Percentiles rank a stretch among this genome's conserved stretches.
These are phyloP conservation scores for Alternaria sp. DNA, from an alignment of 2,329 filamentous ascomycete genomes.

Conservation along the genomic window DNA sequence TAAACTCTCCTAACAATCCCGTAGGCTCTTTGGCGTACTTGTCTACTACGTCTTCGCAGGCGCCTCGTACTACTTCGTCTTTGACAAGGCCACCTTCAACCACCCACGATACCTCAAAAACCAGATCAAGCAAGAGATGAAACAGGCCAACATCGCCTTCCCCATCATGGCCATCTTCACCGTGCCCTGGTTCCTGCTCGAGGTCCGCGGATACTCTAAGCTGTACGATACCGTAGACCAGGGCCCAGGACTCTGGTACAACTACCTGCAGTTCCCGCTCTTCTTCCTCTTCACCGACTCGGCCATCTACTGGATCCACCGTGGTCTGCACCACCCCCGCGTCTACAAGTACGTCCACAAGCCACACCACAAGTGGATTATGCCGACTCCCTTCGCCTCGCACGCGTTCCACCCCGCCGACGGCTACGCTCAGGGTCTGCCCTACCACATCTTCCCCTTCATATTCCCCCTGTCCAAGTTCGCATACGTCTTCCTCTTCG, in stretches of 20 bases:
- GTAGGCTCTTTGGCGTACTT: constrained; percentile 84
- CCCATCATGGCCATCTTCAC: constrained; percentile 86
- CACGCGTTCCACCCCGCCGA: constrained; percentile 96
- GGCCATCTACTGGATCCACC: constrained; percentile 91
- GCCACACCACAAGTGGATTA: constrained; percentile 99
- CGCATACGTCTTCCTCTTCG: constrained; percentile 84
- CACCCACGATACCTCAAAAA: constrained; percentile 97
- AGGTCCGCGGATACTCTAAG: constrained; percentile 84
- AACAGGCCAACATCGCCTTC: constrained; percentile 77
- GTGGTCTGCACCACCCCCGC: constrained; percentile 78
- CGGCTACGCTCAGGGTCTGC: constrained; percentile 85
- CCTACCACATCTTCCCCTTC: constrained; percentile 94
- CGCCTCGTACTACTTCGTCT: constrained; percentile 86
- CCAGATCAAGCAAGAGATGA: constrained; percentile 86
- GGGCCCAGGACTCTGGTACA: constrained; percentile 80
- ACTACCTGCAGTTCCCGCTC: constrained; percentile 82
- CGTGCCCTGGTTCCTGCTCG: constrained; percentile 79
- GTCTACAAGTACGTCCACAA: constrained; percentile 93
- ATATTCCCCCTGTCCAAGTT: constrained; percentile 92
- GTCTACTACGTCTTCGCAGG: constrained; percentile 86
- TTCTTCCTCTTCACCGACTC: constrained; percentile 91
- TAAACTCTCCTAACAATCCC: constrained; percentile 16
- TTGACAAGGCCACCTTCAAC: constrained; percentile 86
- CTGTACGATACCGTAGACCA: constrained; percentile 84
- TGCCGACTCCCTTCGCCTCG: constrained; percentile 91